These are phyloP conservation scores for Ustilago nuda DNA, from an alignment of 1,284 basidiomycete species.

Conservation along the genomic window DNA sequence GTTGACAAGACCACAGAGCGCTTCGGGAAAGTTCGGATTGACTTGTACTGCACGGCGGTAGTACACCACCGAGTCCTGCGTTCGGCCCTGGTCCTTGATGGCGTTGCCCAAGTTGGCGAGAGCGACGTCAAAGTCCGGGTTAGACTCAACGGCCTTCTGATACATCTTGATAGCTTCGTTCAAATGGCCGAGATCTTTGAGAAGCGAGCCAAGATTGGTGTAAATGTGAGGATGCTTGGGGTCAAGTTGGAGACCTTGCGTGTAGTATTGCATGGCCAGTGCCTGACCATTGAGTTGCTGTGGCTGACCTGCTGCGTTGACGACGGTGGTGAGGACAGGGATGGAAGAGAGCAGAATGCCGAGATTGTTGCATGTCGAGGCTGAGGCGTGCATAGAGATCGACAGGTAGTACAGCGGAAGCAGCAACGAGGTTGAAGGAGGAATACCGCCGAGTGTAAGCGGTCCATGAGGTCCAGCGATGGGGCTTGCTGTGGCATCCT, in stretches of 20 bases:
- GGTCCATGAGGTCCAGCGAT: slow-evolving; percentile 49
- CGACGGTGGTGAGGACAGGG: slow-evolving; percentile 64
- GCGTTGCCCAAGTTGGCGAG: slow-evolving; percentile 77
- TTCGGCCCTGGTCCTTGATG: slow-evolving; percentile 72
- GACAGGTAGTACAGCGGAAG: slow-evolving; percentile 76
- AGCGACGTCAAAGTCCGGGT: slow-evolving; percentile 75
- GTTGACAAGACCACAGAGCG: slow-evolving; percentile 74
- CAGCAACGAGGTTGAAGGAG: slow-evolving; percentile 72
- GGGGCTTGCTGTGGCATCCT: slow-evolving; percentile 70
- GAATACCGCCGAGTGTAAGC: slow-evolving; percentile 69
- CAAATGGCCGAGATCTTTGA: slow-evolving; percentile 75
- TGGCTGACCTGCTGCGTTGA: slow-evolving; percentile 66
- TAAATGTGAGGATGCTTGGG: slow-evolving; percentile 75
- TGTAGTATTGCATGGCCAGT: slow-evolving; percentile 75
- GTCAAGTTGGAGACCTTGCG: slow-evolving; percentile 74
- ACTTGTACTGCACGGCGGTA: slow-evolving; percentile 74
- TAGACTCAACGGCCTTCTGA: slow-evolving; percentile 73
- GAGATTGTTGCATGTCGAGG: slow-evolving; percentile 76
- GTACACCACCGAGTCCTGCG: slow-evolving; percentile 74
- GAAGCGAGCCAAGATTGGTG: slow-evolving; percentile 75
- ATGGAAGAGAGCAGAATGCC: slow-evolving; percentile 75
- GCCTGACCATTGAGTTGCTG: slow-evolving; percentile 64
- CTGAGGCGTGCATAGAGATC: slow-evolving; percentile 73
- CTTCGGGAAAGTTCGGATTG: slow-evolving; percentile 75
- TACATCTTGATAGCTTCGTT: slow-evolving; percentile 74